phyloP scores from a whole-genome alignment of 345 rosid genomes.

The Balakata baccata region DNA sequence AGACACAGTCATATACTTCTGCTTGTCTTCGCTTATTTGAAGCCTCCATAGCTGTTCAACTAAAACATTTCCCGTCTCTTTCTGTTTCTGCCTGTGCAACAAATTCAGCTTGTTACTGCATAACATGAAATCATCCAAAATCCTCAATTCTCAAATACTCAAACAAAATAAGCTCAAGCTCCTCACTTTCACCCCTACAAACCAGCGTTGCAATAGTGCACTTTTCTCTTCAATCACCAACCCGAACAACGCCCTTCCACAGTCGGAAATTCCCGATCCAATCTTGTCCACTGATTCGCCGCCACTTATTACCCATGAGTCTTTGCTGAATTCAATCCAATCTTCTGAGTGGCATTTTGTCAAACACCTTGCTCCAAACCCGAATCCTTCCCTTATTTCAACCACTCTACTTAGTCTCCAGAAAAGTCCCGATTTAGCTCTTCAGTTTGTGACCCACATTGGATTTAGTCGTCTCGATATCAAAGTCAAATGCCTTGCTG shows the following conservation, averaged over 20 bases:
- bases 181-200: neutral
- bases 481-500: conserved; percentile 56
- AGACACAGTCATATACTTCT: too few relatives aligned
- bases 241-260: neutral
- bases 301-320: conserved; percentile 11
- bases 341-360: conserved; percentile 80
- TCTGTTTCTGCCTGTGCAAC: neutral
- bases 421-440: conserved; percentile 58
- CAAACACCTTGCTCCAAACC: conserved; percentile 47
- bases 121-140: conserved; percentile 33
- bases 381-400: conserved; percentile 45
- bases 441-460: conserved; percentile 43
- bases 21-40: neutral
- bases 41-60: neutral
- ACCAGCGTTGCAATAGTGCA: conserved; percentile 5
- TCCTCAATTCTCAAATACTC: conserved; percentile 14
- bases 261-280: conserved; percentile 4
- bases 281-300: conserved; percentile 3
- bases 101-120: neutral
- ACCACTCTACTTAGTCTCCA: conserved; percentile 40
- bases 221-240: conserved; percentile 27
- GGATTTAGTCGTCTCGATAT: conserved; percentile 41
- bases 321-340: conserved; percentile 25
- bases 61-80: neutral
- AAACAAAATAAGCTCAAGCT: conserved; percentile 13